A percentile compares a stretch with the other conserved stretches of the same genome.
phyloP scores from a whole-genome alignment of 108 stramenopile genomes.

The Craspedostauros australis region DNA sequence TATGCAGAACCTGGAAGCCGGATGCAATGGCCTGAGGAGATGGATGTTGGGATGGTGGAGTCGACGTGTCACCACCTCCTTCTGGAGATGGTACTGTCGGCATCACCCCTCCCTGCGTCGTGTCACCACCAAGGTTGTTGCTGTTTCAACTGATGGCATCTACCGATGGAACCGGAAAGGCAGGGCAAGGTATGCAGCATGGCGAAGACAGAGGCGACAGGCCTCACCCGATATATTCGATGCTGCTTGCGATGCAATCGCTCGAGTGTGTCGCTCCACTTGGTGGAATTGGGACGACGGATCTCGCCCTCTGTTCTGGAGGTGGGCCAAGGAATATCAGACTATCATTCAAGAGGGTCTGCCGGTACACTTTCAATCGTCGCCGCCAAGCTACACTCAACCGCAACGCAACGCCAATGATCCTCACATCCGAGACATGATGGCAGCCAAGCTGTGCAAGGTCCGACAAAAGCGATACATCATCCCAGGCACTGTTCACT shows the following conservation, averaged over 20 bases:
- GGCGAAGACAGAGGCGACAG: too few relatives aligned
- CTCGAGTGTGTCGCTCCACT: constrained; percentile 1
- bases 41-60: too few relatives aligned
- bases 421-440: background rate
- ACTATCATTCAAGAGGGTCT: constrained; percentile 13
- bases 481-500: background rate
- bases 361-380: background rate
- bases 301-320: constrained; percentile 23
- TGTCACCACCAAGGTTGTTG: too few relatives aligned
- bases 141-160: too few relatives aligned
- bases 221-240: too few relatives aligned
- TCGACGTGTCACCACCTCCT: too few relatives aligned
- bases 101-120: too few relatives aligned
- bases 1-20: too few relatives aligned
- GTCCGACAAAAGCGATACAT: constrained; percentile 5
- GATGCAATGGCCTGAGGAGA: too few relatives aligned
- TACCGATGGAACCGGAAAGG: too few relatives aligned
- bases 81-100: too few relatives aligned
- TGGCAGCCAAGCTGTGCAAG: constrained; percentile 1
- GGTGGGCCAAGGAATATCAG: constrained; percentile 19
- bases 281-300: constrained; percentile 36
- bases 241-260: constrained; percentile 11
- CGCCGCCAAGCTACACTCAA: background rate
- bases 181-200: too few relatives aligned
- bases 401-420: background rate